These are phyloP conservation scores for Lactarius psammicola DNA, from an alignment of 768 basidiomycete genomes.

Conservation along the genomic window DNA sequence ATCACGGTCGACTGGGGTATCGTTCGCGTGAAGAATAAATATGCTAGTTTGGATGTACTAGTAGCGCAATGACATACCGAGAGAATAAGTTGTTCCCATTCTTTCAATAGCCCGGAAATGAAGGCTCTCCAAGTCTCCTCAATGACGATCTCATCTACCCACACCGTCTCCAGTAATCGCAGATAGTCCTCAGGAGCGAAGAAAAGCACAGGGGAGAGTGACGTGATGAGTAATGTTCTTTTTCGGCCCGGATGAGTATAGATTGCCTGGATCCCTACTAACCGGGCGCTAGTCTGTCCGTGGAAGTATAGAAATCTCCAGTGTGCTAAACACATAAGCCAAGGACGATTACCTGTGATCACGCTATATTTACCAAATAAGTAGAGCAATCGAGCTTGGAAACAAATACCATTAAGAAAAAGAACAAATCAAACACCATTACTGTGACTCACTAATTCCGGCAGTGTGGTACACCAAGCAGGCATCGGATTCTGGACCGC, in stretches of 20 bases:
- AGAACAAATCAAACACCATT: background rate
- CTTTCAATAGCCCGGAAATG: background rate
- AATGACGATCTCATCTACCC: background rate
- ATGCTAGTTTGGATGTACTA: background rate
- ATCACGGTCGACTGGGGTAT: conserved; percentile 34
- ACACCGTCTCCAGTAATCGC: background rate
- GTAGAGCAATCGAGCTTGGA: background rate
- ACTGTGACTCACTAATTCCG: background rate
- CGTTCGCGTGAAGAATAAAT: background rate
- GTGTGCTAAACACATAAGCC: background rate
- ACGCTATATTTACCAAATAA: background rate
- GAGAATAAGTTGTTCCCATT: background rate
- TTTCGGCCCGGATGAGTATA: fast-evolving
- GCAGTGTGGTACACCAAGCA: background rate
- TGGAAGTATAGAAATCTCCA: background rate
- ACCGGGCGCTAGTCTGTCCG: background rate
- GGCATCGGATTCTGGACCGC: background rate
- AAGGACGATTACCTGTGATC: background rate
- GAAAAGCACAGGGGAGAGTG: background rate
- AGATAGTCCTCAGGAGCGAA: background rate
- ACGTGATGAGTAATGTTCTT: background rate
- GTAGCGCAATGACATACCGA: background rate
- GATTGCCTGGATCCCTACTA: background rate
- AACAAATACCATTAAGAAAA: background rate
- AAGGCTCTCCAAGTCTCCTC: background rate